These are phyloP conservation scores for Sonneratia caseolaris DNA, from an alignment of 345 rosid genomes.

Conservation along the genomic window DNA sequence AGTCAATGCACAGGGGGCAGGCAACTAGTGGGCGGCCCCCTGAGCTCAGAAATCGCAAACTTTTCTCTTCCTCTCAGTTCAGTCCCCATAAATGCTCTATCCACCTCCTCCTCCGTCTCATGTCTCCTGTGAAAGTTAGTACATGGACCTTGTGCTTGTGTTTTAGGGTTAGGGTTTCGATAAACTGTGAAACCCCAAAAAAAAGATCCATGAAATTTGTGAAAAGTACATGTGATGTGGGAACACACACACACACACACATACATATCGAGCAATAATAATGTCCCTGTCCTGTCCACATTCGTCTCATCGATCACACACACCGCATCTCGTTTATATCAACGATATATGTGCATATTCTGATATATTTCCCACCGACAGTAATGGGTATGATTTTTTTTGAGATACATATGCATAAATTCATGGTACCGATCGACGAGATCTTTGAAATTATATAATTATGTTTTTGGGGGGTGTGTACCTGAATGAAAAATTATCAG, in stretches of 20 bases:
- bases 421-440: not conserved
- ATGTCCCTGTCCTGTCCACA: conserved; percentile 1
- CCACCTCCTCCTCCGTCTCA: not conserved
- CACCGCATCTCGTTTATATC: not conserved
- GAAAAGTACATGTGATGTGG: not conserved
- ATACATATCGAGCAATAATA: not conserved
- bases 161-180: not conserved
- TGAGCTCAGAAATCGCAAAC: not conserved
- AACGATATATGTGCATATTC: not conserved
- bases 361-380: not conserved
- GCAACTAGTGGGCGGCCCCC: not conserved
- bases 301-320: not conserved
- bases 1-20: conserved; percentile 1
- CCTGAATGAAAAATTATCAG: too few species aligned
- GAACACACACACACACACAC: not conserved
- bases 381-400: not conserved
- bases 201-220: not conserved
- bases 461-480: not conserved
- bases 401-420: not conserved
- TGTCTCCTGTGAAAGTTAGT: not conserved
- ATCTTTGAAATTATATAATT: not conserved
- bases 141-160: not conserved
- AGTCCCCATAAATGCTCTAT: not conserved
- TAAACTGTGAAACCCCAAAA: not conserved
- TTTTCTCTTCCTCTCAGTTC: not conserved